A percentile compares a stretch with the other conserved stretches of the same genome.
Conservation (phyloP, 2,329 filamentous ascomycete species). For the Sporothrix pallida region DNA sequence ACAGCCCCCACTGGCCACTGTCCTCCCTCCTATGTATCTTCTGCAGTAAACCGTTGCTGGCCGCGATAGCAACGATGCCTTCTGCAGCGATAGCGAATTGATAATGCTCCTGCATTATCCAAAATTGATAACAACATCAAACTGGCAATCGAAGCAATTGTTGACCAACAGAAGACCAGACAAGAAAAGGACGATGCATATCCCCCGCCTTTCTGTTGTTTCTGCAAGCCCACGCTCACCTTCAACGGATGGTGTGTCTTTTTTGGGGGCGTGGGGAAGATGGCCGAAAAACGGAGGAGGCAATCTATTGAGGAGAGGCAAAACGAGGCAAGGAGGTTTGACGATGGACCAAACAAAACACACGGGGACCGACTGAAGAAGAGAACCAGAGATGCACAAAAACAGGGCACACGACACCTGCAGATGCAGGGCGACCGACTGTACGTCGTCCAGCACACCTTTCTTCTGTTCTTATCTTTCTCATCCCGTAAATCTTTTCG, state of each 20-base stretch:
- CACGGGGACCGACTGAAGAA: not conserved
- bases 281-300: not conserved
- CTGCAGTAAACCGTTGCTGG: not conserved
- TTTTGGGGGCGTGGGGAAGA: not conserved
- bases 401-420: conserved; percentile 27
- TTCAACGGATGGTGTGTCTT: not conserved
- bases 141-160: not conserved
- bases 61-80: not conserved
- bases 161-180: not conserved
- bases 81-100: conserved; percentile 17
- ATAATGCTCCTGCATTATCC: not conserved
- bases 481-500: not conserved
- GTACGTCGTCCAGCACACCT: not conserved
- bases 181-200: not conserved
- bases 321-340: not conserved
- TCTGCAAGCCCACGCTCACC: not conserved
- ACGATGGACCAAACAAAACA: not conserved
- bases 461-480: not conserved
- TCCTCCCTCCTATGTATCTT: not conserved
- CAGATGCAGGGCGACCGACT: not conserved
- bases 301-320: not conserved
- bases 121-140: not conserved
- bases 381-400: not conserved
- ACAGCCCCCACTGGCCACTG: not conserved
- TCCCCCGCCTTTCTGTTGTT: not conserved